These are phyloP conservation scores for Epichloe typhina DNA, from an alignment of 2,329 filamentous ascomycete species.

Conservation along the genomic window DNA sequence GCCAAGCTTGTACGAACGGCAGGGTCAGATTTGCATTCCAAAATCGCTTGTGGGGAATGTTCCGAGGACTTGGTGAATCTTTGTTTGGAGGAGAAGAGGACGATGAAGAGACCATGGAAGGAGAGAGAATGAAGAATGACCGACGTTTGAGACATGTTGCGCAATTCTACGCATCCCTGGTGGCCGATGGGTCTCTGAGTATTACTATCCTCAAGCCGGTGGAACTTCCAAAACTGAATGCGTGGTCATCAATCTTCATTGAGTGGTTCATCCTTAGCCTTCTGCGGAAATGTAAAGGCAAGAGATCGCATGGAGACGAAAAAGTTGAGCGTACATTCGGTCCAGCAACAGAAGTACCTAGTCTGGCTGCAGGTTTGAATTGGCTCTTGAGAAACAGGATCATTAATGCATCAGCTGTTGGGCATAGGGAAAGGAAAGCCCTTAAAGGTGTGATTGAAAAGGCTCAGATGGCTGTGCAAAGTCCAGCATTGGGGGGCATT, in stretches of 20 bases:
- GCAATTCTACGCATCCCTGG: constrained; percentile 39
- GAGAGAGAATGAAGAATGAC: constrained; percentile 32
- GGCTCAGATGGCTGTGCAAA: constrained; percentile 17
- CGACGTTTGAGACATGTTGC: constrained; percentile 39
- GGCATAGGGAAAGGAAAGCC: constrained; percentile 32
- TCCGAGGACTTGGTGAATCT: constrained; percentile 72
- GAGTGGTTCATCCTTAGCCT: constrained; percentile 69
- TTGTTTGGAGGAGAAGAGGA: constrained; percentile 53
- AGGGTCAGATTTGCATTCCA: constrained; percentile 75
- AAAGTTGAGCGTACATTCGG: constrained; percentile 54
- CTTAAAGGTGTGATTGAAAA: constrained; percentile 24
- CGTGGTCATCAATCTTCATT: constrained; percentile 64
- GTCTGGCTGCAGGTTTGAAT: constrained; percentile 60
- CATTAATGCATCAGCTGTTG: constrained; percentile 45
- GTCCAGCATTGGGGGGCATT: too few species aligned
- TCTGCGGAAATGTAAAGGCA: constrained; percentile 47
- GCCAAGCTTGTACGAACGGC: constrained; percentile 61
- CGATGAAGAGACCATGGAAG: constrained; percentile 38
- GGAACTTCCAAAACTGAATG: constrained; percentile 64
- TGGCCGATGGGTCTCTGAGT: constrained; percentile 31
- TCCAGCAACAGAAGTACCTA: constrained; percentile 47
- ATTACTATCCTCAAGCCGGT: constrained; percentile 51
- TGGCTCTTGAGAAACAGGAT: constrained; percentile 72
- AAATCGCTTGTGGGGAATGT: constrained; percentile 74
- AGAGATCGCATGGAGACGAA: constrained; percentile 37